These are phyloP conservation scores for Striga hermonthica DNA, from an alignment of 305 asterid genomes.

Conservation along the genomic window DNA sequence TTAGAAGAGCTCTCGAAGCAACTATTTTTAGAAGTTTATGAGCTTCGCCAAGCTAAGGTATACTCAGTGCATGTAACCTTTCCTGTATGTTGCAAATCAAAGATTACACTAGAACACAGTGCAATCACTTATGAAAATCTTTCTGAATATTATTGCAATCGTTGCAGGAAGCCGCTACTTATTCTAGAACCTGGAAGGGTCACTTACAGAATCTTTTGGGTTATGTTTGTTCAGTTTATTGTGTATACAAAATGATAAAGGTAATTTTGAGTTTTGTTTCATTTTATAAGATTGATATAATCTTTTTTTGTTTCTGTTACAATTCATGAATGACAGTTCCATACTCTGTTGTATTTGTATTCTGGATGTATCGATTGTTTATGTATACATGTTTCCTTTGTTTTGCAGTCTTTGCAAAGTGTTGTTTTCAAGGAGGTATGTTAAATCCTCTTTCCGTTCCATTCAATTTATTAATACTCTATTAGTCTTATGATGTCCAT, in stretches of 20 bases:
- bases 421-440: constrained; percentile 92
- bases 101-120: constrained; percentile 8
- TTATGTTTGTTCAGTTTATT: constrained; percentile 84
- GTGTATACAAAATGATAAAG: constrained; percentile 97
- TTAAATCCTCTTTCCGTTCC: constrained; percentile 11
- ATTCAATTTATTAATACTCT: constrained; percentile 14
- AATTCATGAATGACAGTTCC: constrained; percentile 5
- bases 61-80: constrained; percentile 18
- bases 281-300: constrained; percentile 6
- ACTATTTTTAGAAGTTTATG: constrained; percentile 87
- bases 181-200: constrained; percentile 99
- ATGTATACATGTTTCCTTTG: constrained; percentile 29
- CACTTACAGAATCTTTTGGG: constrained; percentile 98
- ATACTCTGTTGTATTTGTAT: background rate
- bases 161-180: constrained; percentile 97
- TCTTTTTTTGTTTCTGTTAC: constrained; percentile 18
- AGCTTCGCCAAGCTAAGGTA: constrained; percentile 99
- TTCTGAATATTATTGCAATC: constrained; percentile 24
- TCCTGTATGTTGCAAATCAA: constrained; percentile 28
- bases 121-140: constrained; percentile 21
- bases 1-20: constrained; percentile 94
- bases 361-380: constrained; percentile 27
- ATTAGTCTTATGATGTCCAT: constrained; percentile 23
- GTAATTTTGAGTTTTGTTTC: constrained; percentile 35
- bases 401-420: constrained; percentile 94